Evolutionary conservation across 129 eudicot genomes (phyloP), one percentile per base, ranked within the genome.

Genomic region (Flaveria sonorensis): DNA sequence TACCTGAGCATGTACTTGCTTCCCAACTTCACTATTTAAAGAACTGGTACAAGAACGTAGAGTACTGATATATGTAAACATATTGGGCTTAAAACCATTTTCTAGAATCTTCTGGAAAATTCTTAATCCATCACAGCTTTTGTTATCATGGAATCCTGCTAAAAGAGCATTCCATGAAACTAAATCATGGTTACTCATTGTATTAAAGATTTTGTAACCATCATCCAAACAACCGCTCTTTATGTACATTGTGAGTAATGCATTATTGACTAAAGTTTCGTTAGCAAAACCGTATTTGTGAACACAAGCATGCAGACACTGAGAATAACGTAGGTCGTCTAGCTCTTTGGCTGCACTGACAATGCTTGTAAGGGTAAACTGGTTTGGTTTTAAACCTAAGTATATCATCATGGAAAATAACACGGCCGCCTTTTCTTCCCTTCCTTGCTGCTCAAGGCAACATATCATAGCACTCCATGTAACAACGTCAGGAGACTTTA

Each of bases 151-250:
- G 60, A 70, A 83, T 32, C 87, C 87, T 69, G 87, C 81, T 79
- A 83, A 75, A 83, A 79, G 30, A 39, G 75, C 66, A 66, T 83
- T 83, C 87, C 87, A 83, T 2, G 87, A 83, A 75, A 83, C 87
- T 75, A 79, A 72, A 83, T 83, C 87, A 66, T 72, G 36, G 24
- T 79, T 47, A 56, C 68, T 62, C 81, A 75, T 79, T 23, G 71
- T 16, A 66, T 79, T 50, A 24, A 83, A 83, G 32, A 83, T 55
- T 80, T 70, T 76, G 65, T 52, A 46, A 55, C 87, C 84, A 65
- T 83, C 81, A 11, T 65, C 63, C 21, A 69, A n/a, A 53, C 19
- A 75, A 30, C 47, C 75, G 23, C 42, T 83, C 77, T 79, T 79
- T 64, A 79, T 83, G 75, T 83, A 83, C 87, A 83, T 69, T 64